These are phyloP conservation scores for Calonectria pauciramosa DNA, from an alignment of 2,329 filamentous ascomycete species.

Conservation along the genomic window DNA sequence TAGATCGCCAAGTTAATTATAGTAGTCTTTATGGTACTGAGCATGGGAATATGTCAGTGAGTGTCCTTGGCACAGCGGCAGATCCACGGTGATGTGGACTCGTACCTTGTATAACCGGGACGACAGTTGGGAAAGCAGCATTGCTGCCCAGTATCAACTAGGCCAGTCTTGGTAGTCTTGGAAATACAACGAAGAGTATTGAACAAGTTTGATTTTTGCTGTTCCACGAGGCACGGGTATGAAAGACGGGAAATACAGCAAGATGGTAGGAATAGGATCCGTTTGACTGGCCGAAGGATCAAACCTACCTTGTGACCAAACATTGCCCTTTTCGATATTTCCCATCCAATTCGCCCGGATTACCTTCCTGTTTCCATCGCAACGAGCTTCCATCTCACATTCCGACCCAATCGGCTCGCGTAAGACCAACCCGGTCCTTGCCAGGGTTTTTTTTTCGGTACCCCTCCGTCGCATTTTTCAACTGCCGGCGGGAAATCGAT, in stretches of 20 bases:
- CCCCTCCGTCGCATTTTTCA: background rate
- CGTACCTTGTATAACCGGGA: background rate
- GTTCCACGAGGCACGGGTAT: background rate
- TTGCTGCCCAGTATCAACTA: background rate
- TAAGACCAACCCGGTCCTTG: background rate
- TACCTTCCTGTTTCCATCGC: background rate
- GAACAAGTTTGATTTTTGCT: background rate
- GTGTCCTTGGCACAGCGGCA: background rate
- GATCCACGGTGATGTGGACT: background rate
- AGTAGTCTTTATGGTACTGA: background rate
- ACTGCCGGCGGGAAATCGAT: background rate
- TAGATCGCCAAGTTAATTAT: background rate
- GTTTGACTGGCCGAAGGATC: background rate
- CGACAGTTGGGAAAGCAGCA: background rate
- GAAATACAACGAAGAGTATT: background rate
- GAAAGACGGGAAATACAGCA: background rate
- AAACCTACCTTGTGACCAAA: background rate
- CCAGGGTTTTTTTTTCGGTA: background rate
- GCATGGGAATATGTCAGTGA: background rate
- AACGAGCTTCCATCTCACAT: background rate
- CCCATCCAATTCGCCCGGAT: background rate
- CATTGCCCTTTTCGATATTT: background rate
- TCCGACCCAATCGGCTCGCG: background rate
- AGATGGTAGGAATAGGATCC: background rate
- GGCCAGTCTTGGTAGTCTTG: background rate